A percentile compares a stretch with the other conserved stretches of the same genome.
Conservation (phyloP, 768 basidiomycete species). For the Amylocystis lapponica region DNA sequence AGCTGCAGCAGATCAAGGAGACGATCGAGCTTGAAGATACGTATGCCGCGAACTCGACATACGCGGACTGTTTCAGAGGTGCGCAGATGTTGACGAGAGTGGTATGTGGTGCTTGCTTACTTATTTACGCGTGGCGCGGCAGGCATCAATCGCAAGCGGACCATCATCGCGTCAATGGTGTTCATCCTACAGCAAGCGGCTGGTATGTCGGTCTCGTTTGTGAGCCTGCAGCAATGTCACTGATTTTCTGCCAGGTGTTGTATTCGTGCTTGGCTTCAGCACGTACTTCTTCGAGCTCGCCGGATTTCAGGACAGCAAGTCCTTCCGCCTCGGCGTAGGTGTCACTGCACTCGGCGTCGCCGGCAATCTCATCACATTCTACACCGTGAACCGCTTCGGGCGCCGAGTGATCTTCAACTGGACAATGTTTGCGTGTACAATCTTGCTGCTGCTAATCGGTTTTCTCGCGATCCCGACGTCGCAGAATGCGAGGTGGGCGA, state of each 20-base stretch:
- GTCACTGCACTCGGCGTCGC: constrained; percentile 4
- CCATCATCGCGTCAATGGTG: constrained; percentile 2
- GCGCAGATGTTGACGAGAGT: constrained; percentile 1
- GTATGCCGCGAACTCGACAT: constrained; percentile 1
- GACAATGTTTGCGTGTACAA: constrained; percentile 1
- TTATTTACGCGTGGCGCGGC: not conserved
- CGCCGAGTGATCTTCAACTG: constrained; percentile 4
- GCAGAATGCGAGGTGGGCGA: constrained; percentile 2
- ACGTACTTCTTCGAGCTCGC: constrained; percentile 11
- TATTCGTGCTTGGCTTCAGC: constrained; percentile 6
- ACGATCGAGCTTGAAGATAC: constrained; percentile 6
- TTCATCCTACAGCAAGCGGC: constrained; percentile 4
- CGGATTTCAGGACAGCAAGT: constrained; percentile 9
- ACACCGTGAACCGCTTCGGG: constrained; percentile 3
- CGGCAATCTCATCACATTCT: constrained; percentile 3
- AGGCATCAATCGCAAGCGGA: constrained; percentile 1
- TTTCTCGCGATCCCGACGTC: constrained; percentile 2
- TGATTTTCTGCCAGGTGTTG: not conserved
- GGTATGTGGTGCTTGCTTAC: not conserved
- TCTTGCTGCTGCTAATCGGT: constrained; percentile 1
- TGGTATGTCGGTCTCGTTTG: not conserved
- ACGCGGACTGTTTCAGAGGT: constrained; percentile 4
- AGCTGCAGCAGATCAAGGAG: constrained; percentile 8
- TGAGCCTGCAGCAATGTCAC: too few species aligned
- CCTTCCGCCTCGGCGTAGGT: constrained; percentile 6